Base-by-base conservation (phyloP, 202 grass and related monocot genomes). In the Musa balbisiana region DNA sequence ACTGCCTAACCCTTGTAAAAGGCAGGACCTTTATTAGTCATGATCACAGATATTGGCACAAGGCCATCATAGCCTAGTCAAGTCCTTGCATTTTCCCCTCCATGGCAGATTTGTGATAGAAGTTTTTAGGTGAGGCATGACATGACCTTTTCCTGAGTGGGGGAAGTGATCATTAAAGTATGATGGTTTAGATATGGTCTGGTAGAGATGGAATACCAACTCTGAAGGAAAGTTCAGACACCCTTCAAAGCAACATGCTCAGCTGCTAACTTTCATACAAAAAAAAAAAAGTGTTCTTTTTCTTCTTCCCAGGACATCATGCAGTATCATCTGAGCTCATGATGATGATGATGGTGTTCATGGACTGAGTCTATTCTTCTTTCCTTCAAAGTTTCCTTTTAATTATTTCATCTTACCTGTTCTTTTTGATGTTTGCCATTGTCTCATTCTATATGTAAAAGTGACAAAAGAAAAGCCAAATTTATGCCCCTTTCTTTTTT, bases 11-110 rank as follows among this genome's bases (percentile, higher is more conserved):
- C 24, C 62, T 64, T 17, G 55, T 15, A 73, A 76, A 51, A 67
- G 71, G 80, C n/a, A 79, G 62, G 53, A 69, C 49, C 80, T 85
- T 87, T 85, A 69, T 68, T 79, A 83, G 86, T 88, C 62, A 90
- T 88, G 80, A 19, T 65, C 60, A 52, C 29, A 71, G 25, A 56
- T 17, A 14, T 56, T 56, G 55, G 55, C 55, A 15, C 12, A 56
- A 56, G 55, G 3, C 3, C 12, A 56, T 16, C 58, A 67, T 21
- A 53, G 55, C 33, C 33, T 43, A 43, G 33, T 43, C 33, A 43
- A 43, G 3, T 26, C 52, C 49, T 11, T 49, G 74, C 72, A 43
- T 43, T 43, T 6, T 43, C 33, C 33, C 33, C 33, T 43, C 33
- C 33, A 43, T 43, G 33, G 4, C 5, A 43, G 33, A 43, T 43